These are phyloP conservation scores for Wickerhamomyces xylosicus DNA, from an alignment of 805 yeast genomes.

Conservation along the genomic window DNA sequence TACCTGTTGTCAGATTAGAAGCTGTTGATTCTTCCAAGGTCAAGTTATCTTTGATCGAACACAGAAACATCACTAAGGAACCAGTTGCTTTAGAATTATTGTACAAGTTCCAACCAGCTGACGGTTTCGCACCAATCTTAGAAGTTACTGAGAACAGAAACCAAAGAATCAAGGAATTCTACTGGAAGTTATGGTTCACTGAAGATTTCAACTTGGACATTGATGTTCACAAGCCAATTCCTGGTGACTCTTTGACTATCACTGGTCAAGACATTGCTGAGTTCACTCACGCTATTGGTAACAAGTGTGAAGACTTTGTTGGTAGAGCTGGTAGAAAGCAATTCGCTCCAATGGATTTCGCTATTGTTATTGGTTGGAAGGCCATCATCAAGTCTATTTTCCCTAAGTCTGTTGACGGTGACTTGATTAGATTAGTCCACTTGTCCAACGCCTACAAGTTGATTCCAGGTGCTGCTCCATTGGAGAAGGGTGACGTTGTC, in stretches of 20 bases:
- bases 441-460: conserved; percentile 89
- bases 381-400: conserved; percentile 96
- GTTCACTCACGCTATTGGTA: conserved; percentile 95
- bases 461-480: conserved; percentile 85
- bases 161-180: conserved; percentile 85
- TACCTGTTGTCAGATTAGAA: conserved; percentile 56
- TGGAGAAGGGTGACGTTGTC: conserved; percentile 81
- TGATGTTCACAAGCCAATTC: conserved; percentile 60
- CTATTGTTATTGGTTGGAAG: conserved; percentile 97
- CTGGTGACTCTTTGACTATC: conserved; percentile 59
- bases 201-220: conserved; percentile 55
- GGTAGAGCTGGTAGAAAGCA: conserved; percentile 75
- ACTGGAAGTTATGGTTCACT: conserved; percentile 93
- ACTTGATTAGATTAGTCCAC: conserved; percentile 86
- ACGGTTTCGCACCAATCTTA: conserved; percentile 92
- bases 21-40: conserved; percentile 42
- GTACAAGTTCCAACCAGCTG: conserved; percentile 70
- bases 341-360: conserved; percentile 98
- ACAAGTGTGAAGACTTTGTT: conserved; percentile 93
- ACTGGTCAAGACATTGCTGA: conserved; percentile 74
- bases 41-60: conserved; percentile 70
- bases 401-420: conserved; percentile 96
- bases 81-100: conserved; percentile 70
- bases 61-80: conserved; percentile 69
- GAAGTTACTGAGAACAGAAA: conserved; percentile 90